Percentiles rank a stretch among this genome's conserved stretches.
Evolutionary conservation across 805 yeast genomes (phyloP).

Genomic region (Candida rishiriensis): DNA sequence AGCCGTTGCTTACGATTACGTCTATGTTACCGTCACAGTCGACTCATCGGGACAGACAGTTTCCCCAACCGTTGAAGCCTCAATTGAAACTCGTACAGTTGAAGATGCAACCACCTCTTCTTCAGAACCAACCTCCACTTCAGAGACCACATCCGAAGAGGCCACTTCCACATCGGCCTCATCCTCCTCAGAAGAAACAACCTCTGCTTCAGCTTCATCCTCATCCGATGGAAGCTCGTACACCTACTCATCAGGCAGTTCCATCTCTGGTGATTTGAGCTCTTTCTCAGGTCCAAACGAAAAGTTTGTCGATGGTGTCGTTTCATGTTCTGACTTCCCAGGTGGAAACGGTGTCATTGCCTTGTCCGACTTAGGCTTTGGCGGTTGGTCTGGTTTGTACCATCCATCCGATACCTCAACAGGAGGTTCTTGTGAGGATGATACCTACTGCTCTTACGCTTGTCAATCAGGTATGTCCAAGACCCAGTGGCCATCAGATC

Average conservation of each 20-base stretch:
- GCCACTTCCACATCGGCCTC: conserved; percentile 26
- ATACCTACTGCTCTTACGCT: conserved; percentile 94
- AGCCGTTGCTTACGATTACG: conserved; percentile 45
- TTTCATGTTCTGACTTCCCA: conserved; percentile 67
- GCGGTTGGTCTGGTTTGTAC: conserved; percentile 46
- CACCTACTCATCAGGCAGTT: conserved; percentile 42
- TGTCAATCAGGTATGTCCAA: conserved; percentile 99
- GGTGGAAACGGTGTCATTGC: conserved; percentile 69
- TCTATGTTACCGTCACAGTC: conserved; percentile 51
- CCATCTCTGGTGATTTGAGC: conserved; percentile 8
- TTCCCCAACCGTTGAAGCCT: conserved; percentile 29
- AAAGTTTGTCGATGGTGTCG: conserved; percentile 66
- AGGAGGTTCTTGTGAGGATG: conserved; percentile 62
- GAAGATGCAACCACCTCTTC: conserved; percentile 12
- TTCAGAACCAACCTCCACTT: conserved; percentile 24
- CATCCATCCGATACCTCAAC: conserved; percentile 57
- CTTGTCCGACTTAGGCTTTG: conserved; percentile 49
- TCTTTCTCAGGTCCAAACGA: conserved; percentile 11
- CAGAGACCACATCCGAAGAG: conserved; percentile 23
- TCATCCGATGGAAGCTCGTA: conserved; percentile 40
- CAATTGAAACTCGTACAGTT: conserved; percentile 7
- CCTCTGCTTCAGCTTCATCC: conserved; percentile 22
- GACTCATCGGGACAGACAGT: conserved; percentile 44
- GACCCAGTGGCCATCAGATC: conserved; percentile 92
- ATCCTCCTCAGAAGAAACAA: conserved; percentile 23